These are phyloP conservation scores for Miscanthus lutarioriparius DNA, from an alignment of 176 grass and related monocot genomes.

Conservation along the genomic window DNA sequence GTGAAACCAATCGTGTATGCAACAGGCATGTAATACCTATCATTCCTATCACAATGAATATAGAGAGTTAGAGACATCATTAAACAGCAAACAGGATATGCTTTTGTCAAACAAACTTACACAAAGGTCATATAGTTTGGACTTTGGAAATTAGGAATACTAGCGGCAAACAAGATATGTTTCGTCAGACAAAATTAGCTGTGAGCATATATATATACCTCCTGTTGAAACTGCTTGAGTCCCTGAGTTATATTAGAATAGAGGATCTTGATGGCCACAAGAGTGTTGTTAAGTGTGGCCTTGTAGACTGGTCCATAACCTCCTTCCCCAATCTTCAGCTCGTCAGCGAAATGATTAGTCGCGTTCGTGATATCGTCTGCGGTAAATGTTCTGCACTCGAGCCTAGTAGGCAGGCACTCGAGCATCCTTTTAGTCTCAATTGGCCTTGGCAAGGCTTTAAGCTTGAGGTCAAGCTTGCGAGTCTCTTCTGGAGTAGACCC, in stretches of 20 bases:
- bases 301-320: slow-evolving; percentile 89
- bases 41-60: too few relatives aligned
- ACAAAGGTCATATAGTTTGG: neutral
- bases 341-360: slow-evolving; percentile 51
- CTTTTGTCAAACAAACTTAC: neutral
- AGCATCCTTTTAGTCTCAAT: slow-evolving; percentile 54
- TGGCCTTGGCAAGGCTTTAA: slow-evolving; percentile 37
- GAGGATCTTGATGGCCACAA: slow-evolving; percentile 74
- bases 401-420: slow-evolving; percentile 67
- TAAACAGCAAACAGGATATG: neutral
- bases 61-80: too few relatives aligned
- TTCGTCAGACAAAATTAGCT: slow-evolving; percentile 16
- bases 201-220: slow-evolving; percentile 47
- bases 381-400: slow-evolving; percentile 51
- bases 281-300: slow-evolving; percentile 60
- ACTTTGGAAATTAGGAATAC: slow-evolving; percentile 20
- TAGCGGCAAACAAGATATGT: neutral
- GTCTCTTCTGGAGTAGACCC: slow-evolving; percentile 21
- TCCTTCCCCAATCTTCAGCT: slow-evolving; percentile 76
- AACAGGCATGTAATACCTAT: neutral
- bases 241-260: slow-evolving; percentile 72
- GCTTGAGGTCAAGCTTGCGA: slow-evolving; percentile 33
- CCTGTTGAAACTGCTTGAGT: slow-evolving; percentile 81
- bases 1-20: neutral
- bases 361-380: slow-evolving; percentile 55